phyloP scores from a whole-genome alignment of 2,329 filamentous ascomycete genomes.

The Fusarium virguliforme region DNA sequence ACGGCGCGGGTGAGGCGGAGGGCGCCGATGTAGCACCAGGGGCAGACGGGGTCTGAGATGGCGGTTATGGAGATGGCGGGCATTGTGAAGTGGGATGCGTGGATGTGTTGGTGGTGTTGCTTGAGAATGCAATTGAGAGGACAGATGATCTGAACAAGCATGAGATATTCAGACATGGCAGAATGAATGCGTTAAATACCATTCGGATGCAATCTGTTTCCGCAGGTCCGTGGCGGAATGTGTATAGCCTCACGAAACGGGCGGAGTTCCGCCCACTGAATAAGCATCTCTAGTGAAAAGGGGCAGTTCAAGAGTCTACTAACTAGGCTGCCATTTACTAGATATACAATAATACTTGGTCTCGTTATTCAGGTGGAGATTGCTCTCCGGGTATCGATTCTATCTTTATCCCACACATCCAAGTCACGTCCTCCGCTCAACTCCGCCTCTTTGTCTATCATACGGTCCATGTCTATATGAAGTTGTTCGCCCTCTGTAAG shows the following conservation, averaged over 20 bases:
- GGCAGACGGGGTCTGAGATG: conserved; percentile 87
- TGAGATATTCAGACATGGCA: neutral
- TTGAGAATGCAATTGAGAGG: too few relatives aligned
- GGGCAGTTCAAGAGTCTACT: neutral
- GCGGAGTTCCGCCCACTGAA: conserved; percentile 48
- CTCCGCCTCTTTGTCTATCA: conserved; percentile 20
- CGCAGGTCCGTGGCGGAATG: neutral
- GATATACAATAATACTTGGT: neutral
- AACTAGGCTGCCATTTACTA: neutral
- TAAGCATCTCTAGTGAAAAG: neutral
- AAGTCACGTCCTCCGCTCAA: conserved; percentile 8
- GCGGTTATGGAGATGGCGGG: conserved; percentile 83
- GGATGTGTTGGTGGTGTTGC: neutral
- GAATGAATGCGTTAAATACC: neutral
- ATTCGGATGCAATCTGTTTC: neutral
- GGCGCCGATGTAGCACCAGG: conserved; percentile 86
- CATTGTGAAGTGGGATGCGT: conserved; percentile 65
- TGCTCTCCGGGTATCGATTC: conserved; percentile 47
- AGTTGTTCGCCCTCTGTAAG: conserved; percentile 20
- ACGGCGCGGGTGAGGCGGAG: conserved; percentile 83
- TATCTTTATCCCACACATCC: conserved; percentile 35
- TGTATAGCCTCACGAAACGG: conserved; percentile 20
- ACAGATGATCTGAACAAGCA: neutral
- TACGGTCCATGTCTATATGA: conserved; percentile 40
- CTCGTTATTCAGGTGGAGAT: conserved; percentile 26